Conservation (phyloP, 352 stramenopile species). For the Globisporangium irregulare region DNA sequence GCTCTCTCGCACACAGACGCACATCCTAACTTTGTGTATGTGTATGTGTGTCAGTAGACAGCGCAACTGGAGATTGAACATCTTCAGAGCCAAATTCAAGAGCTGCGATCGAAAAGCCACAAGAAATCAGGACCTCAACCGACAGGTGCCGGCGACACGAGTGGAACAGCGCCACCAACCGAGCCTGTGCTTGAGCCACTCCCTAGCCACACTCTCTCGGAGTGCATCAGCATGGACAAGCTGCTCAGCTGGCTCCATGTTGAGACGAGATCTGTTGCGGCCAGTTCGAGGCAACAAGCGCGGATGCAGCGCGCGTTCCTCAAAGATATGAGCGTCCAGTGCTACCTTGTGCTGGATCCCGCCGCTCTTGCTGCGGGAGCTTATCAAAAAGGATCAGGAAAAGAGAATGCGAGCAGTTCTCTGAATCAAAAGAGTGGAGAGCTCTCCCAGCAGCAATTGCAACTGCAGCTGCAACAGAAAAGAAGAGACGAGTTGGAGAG, state of each 20-base stretch:
- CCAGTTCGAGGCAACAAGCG: background rate
- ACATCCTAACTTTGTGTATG: background rate
- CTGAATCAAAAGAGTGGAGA: background rate
- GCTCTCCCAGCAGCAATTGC: background rate
- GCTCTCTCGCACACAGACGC: background rate
- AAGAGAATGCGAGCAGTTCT: background rate
- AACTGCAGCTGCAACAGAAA: constrained; percentile 2
- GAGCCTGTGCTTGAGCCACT: constrained; percentile 12
- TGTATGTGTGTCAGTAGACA: constrained; percentile 3
- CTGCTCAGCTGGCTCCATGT: constrained; percentile 30
- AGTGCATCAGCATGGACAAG: constrained; percentile 32
- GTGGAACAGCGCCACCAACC: background rate
- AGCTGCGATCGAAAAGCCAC: background rate
- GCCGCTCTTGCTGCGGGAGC: constrained; percentile 1
- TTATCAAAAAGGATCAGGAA: background rate
- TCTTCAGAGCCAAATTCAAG: background rate
- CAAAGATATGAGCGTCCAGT: constrained; percentile 22
- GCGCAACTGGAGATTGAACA: constrained; percentile 13
- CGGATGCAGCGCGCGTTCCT: constrained; percentile 19
- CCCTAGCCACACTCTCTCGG: constrained; percentile 14
- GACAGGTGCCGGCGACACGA: background rate
- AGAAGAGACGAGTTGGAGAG: constrained; percentile 18
- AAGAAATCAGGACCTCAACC: background rate
- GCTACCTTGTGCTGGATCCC: constrained; percentile 27
- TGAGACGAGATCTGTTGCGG: constrained; percentile 15